Evolutionary conservation across 768 basidiomycete genomes (phyloP), one percentile per base, ranked within the genome.

Genomic region (Panaeolus papilionaceus): DNA sequence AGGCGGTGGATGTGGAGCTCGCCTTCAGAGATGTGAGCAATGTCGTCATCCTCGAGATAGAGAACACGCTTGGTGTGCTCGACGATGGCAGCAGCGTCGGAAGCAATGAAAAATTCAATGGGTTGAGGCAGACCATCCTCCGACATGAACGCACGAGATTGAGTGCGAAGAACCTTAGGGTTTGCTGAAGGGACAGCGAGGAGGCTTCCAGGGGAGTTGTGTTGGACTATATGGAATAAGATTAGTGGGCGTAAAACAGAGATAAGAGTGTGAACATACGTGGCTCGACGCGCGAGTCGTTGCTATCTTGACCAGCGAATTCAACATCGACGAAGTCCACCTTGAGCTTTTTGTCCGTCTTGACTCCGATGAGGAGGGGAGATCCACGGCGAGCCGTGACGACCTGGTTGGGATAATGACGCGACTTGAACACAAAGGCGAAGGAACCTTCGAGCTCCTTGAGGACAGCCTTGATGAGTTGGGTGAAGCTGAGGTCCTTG

Each of bases 271-370:
- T 16, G 16, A 37, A 81, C 85, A 76, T 71, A 85, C 83, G 75
- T 68, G 78, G 69, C 28, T 85, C 83, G 61, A 78, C 73, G 67
- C 79, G 77, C 3, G 72, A 79, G 64, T 81, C 81, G 45, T 77
- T 82, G 73, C 72, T 82, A 70, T 93, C 92, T 51, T 92, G 87
- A 45, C 90, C 90, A 39, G 92, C 89, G 73, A 99, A 89, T 78
- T 99, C 96, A 66, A 99, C 98, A 80, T 99, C 98, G 61, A 99
- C 97, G 73, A 99, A 99, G 82, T 99, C 98, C 44, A 99, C 97
- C 85, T 99, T 99, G 75, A 99, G 88, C 81, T 99, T 99, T 87
- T 98, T 96, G 78, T 99, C 97, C 18, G 98, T 99, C 90, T 99
- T 99, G 76, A 99, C 97, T 82, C 98, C 98, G 75, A 99, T 89